Evolutionary conservation across 2,329 filamentous ascomycete species (phyloP).

Genomic region (Hymenoscyphus salicellus): DNA sequence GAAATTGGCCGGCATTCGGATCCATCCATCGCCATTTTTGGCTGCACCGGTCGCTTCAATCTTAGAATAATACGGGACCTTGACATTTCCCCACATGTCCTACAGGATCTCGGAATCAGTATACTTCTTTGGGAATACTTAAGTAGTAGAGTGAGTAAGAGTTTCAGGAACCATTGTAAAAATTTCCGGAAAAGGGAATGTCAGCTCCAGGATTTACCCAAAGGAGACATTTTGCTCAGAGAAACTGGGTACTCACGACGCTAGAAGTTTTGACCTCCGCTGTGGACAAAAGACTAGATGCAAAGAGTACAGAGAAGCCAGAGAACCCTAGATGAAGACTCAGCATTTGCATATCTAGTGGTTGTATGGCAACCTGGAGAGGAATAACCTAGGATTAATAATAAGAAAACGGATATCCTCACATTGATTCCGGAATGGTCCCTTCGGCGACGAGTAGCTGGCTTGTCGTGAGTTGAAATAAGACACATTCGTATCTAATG

Average conservation of each 20-base stretch:
- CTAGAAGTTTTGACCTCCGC: conserved; percentile 17
- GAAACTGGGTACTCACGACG: not conserved
- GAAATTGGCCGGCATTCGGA: conserved; percentile 14
- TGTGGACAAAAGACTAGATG: conserved; percentile 25
- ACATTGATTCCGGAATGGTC: conserved; percentile 17
- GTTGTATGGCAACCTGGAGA: not conserved
- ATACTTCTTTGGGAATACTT: conserved; percentile 2
- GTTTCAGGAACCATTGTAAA: too few relatives aligned
- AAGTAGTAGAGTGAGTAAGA: too few relatives aligned
- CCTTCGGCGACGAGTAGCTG: conserved; percentile 22
- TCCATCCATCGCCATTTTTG: conserved; percentile 22
- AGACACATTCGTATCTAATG: conserved; percentile 14
- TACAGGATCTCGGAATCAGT: conserved; percentile 20
- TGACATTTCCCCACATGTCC: conserved; percentile 32
- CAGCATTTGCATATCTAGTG: not conserved
- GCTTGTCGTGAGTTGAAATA: conserved; percentile 27
- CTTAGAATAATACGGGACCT: conserved; percentile 29
- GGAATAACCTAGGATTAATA: not conserved
- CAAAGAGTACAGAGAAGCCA: conserved; percentile 25
- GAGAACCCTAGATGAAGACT: conserved; percentile 10
- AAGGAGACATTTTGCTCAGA: not conserved
- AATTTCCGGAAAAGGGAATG: too few relatives aligned
- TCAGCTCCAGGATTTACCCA: too few relatives aligned
- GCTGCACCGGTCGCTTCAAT: conserved; percentile 9
- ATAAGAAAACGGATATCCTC: not conserved